A percentile compares a stretch with the other conserved stretches of the same genome.
phyloP scores from a whole-genome alignment of 495 filamentous ascomycete genomes.

The Penicillium pancosmium region DNA sequence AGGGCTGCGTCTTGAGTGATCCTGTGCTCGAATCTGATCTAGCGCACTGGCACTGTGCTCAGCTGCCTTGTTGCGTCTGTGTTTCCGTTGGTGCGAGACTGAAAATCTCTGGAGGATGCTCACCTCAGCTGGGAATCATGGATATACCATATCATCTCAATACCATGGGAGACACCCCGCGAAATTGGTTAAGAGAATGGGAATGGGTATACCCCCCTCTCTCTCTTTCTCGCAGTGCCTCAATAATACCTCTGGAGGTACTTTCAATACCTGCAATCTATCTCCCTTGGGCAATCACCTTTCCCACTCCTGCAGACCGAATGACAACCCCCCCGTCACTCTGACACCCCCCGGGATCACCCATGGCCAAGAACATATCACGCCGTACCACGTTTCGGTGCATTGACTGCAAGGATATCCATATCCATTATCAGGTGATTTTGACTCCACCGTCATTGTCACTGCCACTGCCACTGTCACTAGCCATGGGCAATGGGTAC shows the following conservation, averaged over 20 bases:
- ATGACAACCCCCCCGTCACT: conserved; percentile 11
- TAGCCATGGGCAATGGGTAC: background rate
- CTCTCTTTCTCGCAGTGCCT: background rate
- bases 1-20: conserved; percentile 22
- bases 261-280: background rate
- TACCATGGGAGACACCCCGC: background rate
- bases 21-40: conserved; percentile 14
- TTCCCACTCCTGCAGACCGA: conserved; percentile 20
- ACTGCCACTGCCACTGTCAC: background rate
- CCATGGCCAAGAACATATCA: conserved; percentile 29
- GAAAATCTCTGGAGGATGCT: background rate
- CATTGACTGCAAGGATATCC: conserved; percentile 26
- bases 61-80: conserved; percentile 15
- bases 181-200: background rate
- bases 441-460: background rate
- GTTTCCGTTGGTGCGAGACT: conserved; percentile 6
- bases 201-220: background rate
- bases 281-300: background rate
- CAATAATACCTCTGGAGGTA: background rate
- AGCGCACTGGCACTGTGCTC: conserved; percentile 11
- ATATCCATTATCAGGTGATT: conserved; percentile 20
- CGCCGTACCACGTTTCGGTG: conserved; percentile 36
- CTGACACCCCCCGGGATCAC: conserved; percentile 16
- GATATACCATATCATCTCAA: background rate
- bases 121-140: conserved; percentile 4